Conservation (phyloP, 139 green algal species). For the Pedinophyceae sp. region DNA sequence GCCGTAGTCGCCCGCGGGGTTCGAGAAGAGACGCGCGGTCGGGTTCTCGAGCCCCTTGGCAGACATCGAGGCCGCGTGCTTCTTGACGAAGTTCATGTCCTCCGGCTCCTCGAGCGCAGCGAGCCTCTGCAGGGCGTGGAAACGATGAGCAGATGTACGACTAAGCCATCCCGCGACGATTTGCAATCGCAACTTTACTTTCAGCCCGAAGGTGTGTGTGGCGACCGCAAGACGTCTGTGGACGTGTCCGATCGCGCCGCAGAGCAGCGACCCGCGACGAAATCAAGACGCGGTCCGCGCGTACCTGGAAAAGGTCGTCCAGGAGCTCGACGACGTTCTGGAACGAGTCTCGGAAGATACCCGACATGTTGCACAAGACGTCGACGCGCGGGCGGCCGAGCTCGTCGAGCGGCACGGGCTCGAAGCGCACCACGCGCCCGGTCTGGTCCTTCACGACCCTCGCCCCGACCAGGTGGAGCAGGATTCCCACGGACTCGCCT, state of each 20-base stretch:
- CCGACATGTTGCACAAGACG: conserved; percentile 88
- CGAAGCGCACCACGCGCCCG: conserved; percentile 68
- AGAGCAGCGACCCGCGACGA: too few relatives aligned
- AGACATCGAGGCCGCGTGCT: conserved; percentile 62
- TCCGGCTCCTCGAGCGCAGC: conserved; percentile 56
- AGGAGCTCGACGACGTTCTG: conserved; percentile 88
- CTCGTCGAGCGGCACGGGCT: conserved; percentile 48
- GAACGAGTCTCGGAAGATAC: conserved; percentile 62
- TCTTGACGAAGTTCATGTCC: conserved; percentile 82
- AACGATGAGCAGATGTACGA: too few relatives aligned
- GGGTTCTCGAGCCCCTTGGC: conserved; percentile 42
- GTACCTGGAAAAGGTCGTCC: conserved; percentile 77
- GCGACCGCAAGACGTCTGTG: too few relatives aligned
- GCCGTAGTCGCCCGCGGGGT: conserved; percentile 46
- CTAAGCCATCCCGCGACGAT: too few relatives aligned
- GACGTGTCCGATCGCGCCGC: too few relatives aligned
- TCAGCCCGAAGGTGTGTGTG: too few relatives aligned
- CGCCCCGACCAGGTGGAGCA: conserved; percentile 68
- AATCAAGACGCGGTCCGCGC: conserved; percentile 1
- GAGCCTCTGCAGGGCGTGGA: too few relatives aligned
- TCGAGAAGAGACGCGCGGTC: conserved; percentile 76
- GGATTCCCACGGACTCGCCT: conserved; percentile 74
- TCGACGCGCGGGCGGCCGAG: conserved; percentile 67
- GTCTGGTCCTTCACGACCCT: conserved; percentile 68
- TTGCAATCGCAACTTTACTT: too few relatives aligned